These are phyloP conservation scores for Calamus simplicifolius DNA, from an alignment of 176 grass and related monocot genomes.

Conservation along the genomic window DNA sequence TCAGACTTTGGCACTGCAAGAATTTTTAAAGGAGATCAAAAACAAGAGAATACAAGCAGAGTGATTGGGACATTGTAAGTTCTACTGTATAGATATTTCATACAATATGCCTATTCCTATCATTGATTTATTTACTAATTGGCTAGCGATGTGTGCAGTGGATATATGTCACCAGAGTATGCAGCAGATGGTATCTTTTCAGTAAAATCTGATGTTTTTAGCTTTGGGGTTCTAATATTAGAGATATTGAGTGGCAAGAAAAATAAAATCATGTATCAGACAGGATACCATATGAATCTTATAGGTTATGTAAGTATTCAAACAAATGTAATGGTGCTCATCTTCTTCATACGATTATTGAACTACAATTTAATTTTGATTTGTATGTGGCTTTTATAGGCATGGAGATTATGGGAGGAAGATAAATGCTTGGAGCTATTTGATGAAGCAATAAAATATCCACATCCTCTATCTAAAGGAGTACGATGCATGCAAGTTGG, in stretches of 20 bases:
- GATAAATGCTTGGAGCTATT: not conserved
- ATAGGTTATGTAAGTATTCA: not conserved
- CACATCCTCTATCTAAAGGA: not conserved
- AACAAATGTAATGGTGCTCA: not conserved
- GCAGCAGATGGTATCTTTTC: not conserved
- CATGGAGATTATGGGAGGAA: not conserved
- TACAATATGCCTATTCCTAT: not conserved
- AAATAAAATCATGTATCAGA: not conserved
- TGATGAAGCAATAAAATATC: not conserved
- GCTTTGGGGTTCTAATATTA: not conserved
- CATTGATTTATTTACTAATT: too few species aligned
- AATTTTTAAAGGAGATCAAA: conserved; percentile 47
- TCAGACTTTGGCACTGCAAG: conserved; percentile 60
- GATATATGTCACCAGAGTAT: not conserved
- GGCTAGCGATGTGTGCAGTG: not conserved
- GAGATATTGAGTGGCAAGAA: not conserved
- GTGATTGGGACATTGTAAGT: conserved; percentile 72
- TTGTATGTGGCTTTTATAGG: not conserved
- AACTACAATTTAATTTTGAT: not conserved
- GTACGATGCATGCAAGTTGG: not conserved
- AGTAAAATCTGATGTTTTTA: conserved; percentile 5
- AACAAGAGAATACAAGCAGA: conserved; percentile 25
- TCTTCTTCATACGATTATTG: not conserved
- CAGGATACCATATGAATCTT: not conserved
- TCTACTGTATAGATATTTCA: not conserved